Conservation (phyloP, 2,329 filamentous ascomycete genomes). For the Endothia cerciana region DNA sequence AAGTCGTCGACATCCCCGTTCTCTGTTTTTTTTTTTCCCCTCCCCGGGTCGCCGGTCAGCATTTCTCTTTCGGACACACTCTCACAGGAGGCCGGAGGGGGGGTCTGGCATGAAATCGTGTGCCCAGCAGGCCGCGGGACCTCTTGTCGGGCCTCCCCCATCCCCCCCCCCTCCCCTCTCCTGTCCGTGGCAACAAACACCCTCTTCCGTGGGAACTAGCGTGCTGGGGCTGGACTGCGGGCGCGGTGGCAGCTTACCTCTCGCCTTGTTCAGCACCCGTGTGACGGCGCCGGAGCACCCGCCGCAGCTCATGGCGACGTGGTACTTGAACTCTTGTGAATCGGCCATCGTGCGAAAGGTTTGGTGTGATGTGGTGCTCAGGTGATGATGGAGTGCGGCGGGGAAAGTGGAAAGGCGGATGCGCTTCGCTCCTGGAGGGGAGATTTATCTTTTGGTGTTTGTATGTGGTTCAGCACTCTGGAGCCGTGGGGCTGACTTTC, state of each 20-base stretch:
- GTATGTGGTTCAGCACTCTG: not conserved
- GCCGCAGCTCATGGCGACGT: constrained; percentile 90
- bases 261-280: constrained; percentile 87
- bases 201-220: not conserved
- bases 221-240: not conserved
- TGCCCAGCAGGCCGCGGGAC: not conserved
- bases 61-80: not conserved
- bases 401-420: not conserved
- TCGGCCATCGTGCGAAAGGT: constrained; percentile 64
- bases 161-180: too few relatives aligned
- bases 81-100: too few relatives aligned
- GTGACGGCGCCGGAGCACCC: constrained; percentile 96
- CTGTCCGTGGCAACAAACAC: not conserved
- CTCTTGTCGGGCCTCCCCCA: not conserved
- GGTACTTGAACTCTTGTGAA: constrained; percentile 89
- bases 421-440: not conserved
- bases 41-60: not conserved
- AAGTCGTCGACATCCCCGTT: constrained; percentile 69
- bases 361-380: not conserved
- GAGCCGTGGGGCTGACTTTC: not conserved
- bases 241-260: constrained; percentile 59
- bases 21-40: constrained; percentile 64
- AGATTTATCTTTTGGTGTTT: not conserved
- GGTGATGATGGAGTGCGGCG: not conserved
- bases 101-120: not conserved